These are phyloP conservation scores for Fibroporia radiculosa DNA, from an alignment of 768 basidiomycete species.

Conservation along the genomic window DNA sequence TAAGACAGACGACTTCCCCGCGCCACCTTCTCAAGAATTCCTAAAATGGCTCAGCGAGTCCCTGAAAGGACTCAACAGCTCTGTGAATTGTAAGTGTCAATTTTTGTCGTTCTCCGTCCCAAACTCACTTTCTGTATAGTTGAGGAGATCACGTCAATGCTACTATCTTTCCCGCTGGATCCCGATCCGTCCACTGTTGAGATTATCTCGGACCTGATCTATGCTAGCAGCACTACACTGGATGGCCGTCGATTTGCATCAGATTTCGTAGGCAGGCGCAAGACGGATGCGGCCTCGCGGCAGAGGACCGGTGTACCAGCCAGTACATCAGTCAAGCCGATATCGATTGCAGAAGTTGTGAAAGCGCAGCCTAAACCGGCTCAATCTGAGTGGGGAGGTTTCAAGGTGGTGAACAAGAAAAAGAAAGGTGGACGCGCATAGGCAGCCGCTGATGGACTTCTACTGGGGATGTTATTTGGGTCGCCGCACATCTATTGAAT, in stretches of 20 bases:
- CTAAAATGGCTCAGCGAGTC: constrained; percentile 85
- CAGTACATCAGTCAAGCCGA: constrained; percentile 37
- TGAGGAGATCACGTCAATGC: constrained; percentile 94
- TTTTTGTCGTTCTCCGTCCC: background rate
- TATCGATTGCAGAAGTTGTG: constrained; percentile 85
- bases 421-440: constrained; percentile 70
- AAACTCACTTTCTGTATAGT: constrained; percentile 37
- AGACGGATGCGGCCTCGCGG: constrained; percentile 62
- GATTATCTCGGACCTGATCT: constrained; percentile 93
- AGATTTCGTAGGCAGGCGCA: constrained; percentile 83
- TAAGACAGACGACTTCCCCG: constrained; percentile 54
- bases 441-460: too few relatives aligned
- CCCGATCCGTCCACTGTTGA: constrained; percentile 77
- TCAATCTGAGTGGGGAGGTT: constrained; percentile 72
- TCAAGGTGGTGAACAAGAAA: constrained; percentile 94
- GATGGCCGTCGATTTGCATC: constrained; percentile 93
- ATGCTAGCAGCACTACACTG: constrained; percentile 88
- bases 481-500: too few relatives aligned
- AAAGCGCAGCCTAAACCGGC: constrained; percentile 77
- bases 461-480: too few relatives aligned
- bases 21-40: constrained; percentile 81
- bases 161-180: constrained; percentile 90
- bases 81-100: constrained; percentile 52
- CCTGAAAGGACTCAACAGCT: constrained; percentile 66
- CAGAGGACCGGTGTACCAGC: constrained; percentile 34